Percentiles rank a stretch among this genome's conserved stretches.
phyloP scores from a whole-genome alignment of 2,329 filamentous ascomycete genomes.

The Aureobasidium mangrovei region DNA sequence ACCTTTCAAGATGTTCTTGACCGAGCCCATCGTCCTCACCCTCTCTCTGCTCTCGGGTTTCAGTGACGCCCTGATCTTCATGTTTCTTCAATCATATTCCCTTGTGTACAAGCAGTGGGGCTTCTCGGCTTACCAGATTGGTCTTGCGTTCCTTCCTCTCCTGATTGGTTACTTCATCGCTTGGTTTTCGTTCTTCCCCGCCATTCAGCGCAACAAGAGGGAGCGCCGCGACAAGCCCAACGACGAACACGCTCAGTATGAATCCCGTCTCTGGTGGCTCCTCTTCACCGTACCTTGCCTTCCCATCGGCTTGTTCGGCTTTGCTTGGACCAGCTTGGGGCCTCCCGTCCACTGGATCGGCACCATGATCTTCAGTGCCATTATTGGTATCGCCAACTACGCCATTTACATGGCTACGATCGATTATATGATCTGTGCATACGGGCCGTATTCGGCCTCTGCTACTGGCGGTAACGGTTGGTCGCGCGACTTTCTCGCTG shows the following conservation, averaged over 20 bases:
- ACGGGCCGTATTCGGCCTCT: slow-evolving; percentile 65
- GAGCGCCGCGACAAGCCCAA: slow-evolving; percentile 40
- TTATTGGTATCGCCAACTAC: slow-evolving; percentile 64
- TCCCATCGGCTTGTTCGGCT: slow-evolving; percentile 62
- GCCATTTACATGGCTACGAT: slow-evolving; percentile 61
- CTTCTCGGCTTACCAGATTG: slow-evolving; percentile 51
- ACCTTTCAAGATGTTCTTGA: slow-evolving; percentile 69
- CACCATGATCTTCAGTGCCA: slow-evolving; percentile 55
- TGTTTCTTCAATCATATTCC: slow-evolving; percentile 66
- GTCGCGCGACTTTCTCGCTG: slow-evolving; percentile 64
- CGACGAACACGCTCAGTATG: slow-evolving; percentile 49
- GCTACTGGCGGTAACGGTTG: slow-evolving; percentile 71
- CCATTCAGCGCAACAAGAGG: slow-evolving; percentile 42
- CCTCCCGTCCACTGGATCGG: slow-evolving; percentile 60
- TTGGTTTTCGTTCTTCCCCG: slow-evolving; percentile 53
- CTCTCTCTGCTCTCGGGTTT: slow-evolving; percentile 67
- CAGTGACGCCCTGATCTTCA: slow-evolving; percentile 69
- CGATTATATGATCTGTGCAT: slow-evolving; percentile 68
- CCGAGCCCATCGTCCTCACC: slow-evolving; percentile 65
- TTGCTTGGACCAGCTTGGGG: slow-evolving; percentile 61
- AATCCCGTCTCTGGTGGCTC: slow-evolving; percentile 59
- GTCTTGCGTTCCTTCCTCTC: slow-evolving; percentile 58
- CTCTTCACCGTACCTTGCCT: slow-evolving; percentile 55
- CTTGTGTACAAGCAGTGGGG: slow-evolving; percentile 62
- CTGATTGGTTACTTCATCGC: slow-evolving; percentile 59